Conservation (phyloP, 352 stramenopile species). For the Plasmopara muralis region DNA sequence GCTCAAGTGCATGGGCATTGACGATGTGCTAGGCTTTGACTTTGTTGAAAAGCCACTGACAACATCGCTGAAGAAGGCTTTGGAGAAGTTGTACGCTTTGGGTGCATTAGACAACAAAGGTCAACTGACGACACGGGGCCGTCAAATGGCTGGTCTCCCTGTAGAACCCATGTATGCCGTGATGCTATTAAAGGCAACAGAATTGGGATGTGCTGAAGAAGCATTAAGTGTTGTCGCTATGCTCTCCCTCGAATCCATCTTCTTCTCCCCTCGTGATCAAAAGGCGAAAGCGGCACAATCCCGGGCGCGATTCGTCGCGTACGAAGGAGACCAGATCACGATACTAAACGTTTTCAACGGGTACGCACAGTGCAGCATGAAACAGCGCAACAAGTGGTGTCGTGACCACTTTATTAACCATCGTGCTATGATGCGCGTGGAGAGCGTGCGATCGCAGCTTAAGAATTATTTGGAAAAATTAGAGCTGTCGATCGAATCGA, state of each 20-base stretch:
- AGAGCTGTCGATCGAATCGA: constrained; percentile 55
- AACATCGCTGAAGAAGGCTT: constrained; percentile 63
- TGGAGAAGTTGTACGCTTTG: constrained; percentile 80
- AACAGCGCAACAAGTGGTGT: constrained; percentile 84
- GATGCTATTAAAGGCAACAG: constrained; percentile 77
- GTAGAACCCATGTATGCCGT: constrained; percentile 87
- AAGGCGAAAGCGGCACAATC: constrained; percentile 78
- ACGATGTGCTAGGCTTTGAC: constrained; percentile 80
- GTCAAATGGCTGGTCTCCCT: constrained; percentile 80
- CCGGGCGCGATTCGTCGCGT: constrained; percentile 68
- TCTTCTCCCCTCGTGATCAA: constrained; percentile 81
- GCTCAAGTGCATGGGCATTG: constrained; percentile 82
- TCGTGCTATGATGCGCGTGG: constrained; percentile 76
- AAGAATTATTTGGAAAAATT: constrained; percentile 68
- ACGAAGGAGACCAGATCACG: constrained; percentile 81
- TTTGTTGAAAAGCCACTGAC: constrained; percentile 85
- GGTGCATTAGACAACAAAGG: constrained; percentile 57
- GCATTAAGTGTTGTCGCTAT: constrained; percentile 85
- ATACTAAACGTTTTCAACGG: constrained; percentile 78
- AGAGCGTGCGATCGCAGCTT: constrained; percentile 72
- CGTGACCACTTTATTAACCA: constrained; percentile 84
- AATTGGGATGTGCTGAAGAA: constrained; percentile 75
- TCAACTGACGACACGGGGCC: constrained; percentile 58
- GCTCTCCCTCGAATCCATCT: constrained; percentile 87
- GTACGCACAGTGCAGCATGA: constrained; percentile 59